Conservation (phyloP, 2,329 filamentous ascomycete species). For the Fusarium dlaminii region DNA sequence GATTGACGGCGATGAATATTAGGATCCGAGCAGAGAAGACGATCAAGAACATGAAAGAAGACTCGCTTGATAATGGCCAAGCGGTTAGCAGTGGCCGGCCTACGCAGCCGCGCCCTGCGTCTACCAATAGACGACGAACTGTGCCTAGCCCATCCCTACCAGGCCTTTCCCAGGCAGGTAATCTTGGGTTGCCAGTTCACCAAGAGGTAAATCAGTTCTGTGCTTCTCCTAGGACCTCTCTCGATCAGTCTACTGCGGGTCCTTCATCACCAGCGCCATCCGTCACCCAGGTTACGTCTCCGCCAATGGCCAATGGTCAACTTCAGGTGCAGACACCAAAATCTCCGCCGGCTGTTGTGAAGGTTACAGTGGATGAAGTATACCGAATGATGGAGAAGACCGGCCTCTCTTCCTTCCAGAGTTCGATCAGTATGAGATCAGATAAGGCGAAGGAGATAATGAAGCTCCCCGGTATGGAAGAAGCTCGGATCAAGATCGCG, state of each 20-base stretch:
- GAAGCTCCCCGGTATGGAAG: neutral
- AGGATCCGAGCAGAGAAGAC: neutral
- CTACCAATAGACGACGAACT: neutral
- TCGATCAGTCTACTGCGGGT: neutral
- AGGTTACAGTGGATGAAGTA: neutral
- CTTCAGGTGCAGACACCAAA: neutral
- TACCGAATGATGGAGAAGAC: neutral
- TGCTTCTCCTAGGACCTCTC: neutral
- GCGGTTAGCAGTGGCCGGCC: accelerated
- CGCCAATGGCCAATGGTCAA: neutral
- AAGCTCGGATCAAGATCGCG: neutral
- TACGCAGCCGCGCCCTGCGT: neutral
- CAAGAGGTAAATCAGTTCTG: neutral
- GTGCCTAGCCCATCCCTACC: neutral
- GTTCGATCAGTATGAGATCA: neutral
- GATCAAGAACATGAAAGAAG: neutral
- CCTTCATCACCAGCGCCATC: neutral
- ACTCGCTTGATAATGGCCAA: neutral
- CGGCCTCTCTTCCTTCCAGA: neutral
- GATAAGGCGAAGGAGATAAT: neutral
- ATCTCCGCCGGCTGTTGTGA: accelerated
- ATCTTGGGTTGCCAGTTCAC: neutral
- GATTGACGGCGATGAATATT: neutral
- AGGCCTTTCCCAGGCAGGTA: neutral
- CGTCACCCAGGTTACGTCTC: neutral